A percentile compares a stretch with the other conserved stretches of the same genome.
Conservation (phyloP, 2,329 filamentous ascomycete species). For the Curvularia sp. region DNA sequence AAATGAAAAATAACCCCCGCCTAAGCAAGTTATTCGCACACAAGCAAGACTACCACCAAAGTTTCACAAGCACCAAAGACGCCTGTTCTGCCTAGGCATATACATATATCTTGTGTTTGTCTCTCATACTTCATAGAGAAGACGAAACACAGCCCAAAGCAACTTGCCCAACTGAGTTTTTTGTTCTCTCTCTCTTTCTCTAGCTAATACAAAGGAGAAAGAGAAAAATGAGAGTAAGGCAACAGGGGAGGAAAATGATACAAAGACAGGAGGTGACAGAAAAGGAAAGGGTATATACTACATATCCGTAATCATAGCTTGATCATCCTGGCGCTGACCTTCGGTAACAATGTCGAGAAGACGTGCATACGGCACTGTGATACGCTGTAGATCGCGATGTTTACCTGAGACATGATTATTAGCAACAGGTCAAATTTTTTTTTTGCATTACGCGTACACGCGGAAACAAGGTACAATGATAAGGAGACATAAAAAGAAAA, state of each 20-base stretch:
- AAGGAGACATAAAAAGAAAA: neutral
- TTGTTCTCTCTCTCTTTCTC: neutral
- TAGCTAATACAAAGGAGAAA: slow-evolving; percentile 12
- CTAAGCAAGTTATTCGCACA: neutral
- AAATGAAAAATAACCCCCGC: too few relatives aligned
- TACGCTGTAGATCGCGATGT: slow-evolving; percentile 89
- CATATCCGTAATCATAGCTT: slow-evolving; percentile 47
- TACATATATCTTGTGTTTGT: neutral
- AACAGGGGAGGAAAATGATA: neutral
- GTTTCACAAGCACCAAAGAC: neutral
- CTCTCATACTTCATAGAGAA: neutral
- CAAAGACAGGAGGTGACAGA: neutral
- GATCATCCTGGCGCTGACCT: slow-evolving; percentile 37
- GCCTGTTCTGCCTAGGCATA: neutral
- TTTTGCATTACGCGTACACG: neutral
- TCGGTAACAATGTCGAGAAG: slow-evolving; percentile 47
- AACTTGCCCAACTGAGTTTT: neutral
- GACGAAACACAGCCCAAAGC: neutral
- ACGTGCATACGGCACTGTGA: slow-evolving; percentile 95
- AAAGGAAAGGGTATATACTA: slow-evolving; percentile 24
- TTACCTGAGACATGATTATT: slow-evolving; percentile 68
- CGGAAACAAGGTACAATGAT: neutral
- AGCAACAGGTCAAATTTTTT: neutral
- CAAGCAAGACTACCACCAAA: neutral
- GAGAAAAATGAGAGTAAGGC: neutral